Percentiles rank a stretch among this genome's conserved stretches.
Conservation (phyloP, 805 yeast species). For the Zygosaccharomyces siamensis region DNA sequence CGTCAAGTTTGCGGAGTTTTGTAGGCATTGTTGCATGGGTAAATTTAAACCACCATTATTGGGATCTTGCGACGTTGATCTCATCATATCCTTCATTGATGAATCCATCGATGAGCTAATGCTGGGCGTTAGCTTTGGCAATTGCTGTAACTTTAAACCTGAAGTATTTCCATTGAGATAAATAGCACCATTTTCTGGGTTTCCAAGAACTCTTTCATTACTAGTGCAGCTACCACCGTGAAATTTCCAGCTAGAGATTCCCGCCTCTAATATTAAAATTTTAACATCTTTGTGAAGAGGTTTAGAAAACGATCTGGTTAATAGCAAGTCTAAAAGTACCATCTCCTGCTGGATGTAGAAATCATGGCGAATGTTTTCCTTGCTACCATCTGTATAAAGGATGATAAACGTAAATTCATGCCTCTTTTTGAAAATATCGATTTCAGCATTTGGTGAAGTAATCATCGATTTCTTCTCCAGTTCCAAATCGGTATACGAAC, state of each 20-base stretch:
- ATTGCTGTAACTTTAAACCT: slow-evolving; percentile 17
- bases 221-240: slow-evolving; percentile 15
- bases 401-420: slow-evolving; percentile 58
- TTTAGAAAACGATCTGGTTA: slow-evolving; percentile 29
- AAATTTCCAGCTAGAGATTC: slow-evolving; percentile 26
- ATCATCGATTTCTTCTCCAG: slow-evolving; percentile 58
- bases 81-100: slow-evolving; percentile 26
- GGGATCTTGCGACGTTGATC: slow-evolving; percentile 8
- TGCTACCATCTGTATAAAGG: slow-evolving; percentile 39
- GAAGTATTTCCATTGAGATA: slow-evolving; percentile 26
- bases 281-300: slow-evolving; percentile 18
- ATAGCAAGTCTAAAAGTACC: slow-evolving; percentile 21
- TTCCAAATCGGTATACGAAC: slow-evolving; percentile 53
- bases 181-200: slow-evolving; percentile 11
- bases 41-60: slow-evolving; percentile 8
- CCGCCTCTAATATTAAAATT: slow-evolving; percentile 23
- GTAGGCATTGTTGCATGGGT: slow-evolving; percentile 15
- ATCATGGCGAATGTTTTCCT: slow-evolving; percentile 16
- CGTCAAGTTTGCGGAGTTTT: slow-evolving; percentile 21
- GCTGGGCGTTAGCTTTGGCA: slow-evolving; percentile 21
- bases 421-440: slow-evolving; percentile 48
- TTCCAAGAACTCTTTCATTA: neutral
- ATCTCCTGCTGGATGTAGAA: slow-evolving; percentile 23
- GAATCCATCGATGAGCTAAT: slow-evolving; percentile 17
- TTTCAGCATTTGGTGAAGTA: slow-evolving; percentile 54